phyloP scores from a whole-genome alignment of 2,329 filamentous ascomycete species.

The Exophiala sp. region DNA sequence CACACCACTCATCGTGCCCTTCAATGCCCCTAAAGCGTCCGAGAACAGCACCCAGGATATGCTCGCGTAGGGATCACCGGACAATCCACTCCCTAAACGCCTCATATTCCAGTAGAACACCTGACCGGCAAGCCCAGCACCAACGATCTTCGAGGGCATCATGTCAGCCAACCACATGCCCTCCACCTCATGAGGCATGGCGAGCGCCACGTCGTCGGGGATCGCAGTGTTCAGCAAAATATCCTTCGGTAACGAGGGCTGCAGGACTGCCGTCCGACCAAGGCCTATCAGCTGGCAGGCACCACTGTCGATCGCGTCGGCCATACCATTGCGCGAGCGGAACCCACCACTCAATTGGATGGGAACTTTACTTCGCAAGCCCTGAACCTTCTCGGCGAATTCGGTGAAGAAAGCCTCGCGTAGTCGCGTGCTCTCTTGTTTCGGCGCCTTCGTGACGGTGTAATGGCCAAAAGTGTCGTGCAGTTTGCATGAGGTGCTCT shows the following conservation, averaged over 20 bases:
- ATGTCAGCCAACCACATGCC: conserved; percentile 34
- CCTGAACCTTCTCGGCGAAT: conserved; percentile 8
- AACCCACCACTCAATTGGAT: conserved; percentile 60
- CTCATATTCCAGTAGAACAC: conserved; percentile 38
- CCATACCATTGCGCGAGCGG: conserved; percentile 51
- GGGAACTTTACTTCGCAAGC: not conserved
- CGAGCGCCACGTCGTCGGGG: conserved; percentile 27
- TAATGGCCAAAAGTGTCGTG: conserved; percentile 6
- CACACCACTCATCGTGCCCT: not conserved
- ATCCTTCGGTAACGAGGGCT: conserved; percentile 40
- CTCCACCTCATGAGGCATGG: conserved; percentile 30
- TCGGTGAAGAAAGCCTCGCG: conserved; percentile 8
- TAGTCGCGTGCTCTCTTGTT: not conserved
- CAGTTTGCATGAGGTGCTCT: conserved; percentile 5
- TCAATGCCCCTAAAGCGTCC: not conserved
- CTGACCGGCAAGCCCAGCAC: conserved; percentile 29
- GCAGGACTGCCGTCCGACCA: conserved; percentile 44
- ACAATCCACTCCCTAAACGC: conserved; percentile 31
- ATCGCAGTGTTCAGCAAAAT: conserved; percentile 21
- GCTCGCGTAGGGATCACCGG: conserved; percentile 32
- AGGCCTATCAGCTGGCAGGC: conserved; percentile 52
- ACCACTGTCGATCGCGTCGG: conserved; percentile 44
- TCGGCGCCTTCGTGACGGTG: not conserved
- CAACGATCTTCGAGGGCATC: conserved; percentile 34
- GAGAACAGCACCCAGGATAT: conserved; percentile 21